Evolutionary conservation across 2,329 filamentous ascomycete species (phyloP).

Genomic region (Pyricularia pennisetigena): DNA sequence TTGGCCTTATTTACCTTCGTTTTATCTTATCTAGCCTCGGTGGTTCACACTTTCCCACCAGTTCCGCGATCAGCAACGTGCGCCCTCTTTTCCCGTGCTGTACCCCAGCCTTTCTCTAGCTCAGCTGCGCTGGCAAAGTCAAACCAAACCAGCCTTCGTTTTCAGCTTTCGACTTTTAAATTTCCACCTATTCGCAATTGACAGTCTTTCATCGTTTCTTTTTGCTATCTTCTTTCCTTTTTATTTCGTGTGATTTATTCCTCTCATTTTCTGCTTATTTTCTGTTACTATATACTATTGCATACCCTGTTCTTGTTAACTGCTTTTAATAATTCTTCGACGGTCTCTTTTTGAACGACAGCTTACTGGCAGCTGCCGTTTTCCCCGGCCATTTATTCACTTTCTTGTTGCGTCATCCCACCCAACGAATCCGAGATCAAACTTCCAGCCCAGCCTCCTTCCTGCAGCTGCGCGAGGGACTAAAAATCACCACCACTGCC

Average conservation of each 20-base stretch:
- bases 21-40: background rate
- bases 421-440: background rate
- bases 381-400: background rate
- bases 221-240: background rate
- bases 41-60: background rate
- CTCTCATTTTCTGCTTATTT: background rate
- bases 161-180: background rate
- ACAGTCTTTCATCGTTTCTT: background rate
- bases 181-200: background rate
- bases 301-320: background rate
- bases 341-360: background rate
- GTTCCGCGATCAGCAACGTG: background rate
- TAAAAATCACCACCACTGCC: background rate
- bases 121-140: background rate
- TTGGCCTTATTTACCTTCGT: background rate
- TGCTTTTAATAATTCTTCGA: background rate
- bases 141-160: background rate
- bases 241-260: too few relatives aligned
- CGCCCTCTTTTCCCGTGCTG: background rate
- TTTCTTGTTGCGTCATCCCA: background rate
- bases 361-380: background rate
- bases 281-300: background rate
- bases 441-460: background rate
- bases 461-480: background rate
- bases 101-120: background rate